Evolutionary conservation across 441 rosid species (phyloP), one percentile per base, ranked within the genome.

Genomic region (Oxalis stricta): DNA sequence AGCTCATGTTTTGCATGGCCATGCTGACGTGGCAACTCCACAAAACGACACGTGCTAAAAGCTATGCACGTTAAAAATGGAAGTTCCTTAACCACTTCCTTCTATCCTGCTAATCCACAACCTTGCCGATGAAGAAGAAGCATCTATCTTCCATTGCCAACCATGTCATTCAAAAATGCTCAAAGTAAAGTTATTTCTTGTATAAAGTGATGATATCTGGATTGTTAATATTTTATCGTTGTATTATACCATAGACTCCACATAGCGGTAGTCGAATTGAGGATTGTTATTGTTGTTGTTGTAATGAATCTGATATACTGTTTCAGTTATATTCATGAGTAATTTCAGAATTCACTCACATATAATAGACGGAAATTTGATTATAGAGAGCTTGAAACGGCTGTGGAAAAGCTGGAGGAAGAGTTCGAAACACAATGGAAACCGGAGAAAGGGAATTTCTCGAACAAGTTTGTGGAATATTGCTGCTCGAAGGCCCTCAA

Each of bases 91-190:
- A 6, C 31, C 31, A 26, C 1, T 5, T 26, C 5, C 10, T 11
- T 26, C 31, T 26, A 11, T 26, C n/a, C n/a, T n/a, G n/a, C n/a
- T n/a, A 11, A 26, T 6, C 10, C 31, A 26, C 31, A 26, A 5
- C 7, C 10, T 26, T 8, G 10, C 10, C 31, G 15, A 19, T 4
- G 53, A 50, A 55, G 55, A 76, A 56, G 80, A 83, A 83, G 82
- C 83, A 75, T 52, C 68, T 77, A n/a, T 91, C 96, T 60, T 63
- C 91, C 85, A 52, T 72, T 53, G 95, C 96, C 12, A 72, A 63
- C 59, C 73, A 65, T 60, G 72, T 86, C 46, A 70, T 86, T 40
- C 66, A 48, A 18, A 53, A 50, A 61, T 86, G 79, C 56, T 77
- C 96, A 40, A 53, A 41, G 96, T 91, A 79, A 50, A 22, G 28